Evolutionary conservation across 208 protist species (phyloP), one percentile per base, ranked within the genome.

Genomic region (Herpetomonas muscarum): DNA sequence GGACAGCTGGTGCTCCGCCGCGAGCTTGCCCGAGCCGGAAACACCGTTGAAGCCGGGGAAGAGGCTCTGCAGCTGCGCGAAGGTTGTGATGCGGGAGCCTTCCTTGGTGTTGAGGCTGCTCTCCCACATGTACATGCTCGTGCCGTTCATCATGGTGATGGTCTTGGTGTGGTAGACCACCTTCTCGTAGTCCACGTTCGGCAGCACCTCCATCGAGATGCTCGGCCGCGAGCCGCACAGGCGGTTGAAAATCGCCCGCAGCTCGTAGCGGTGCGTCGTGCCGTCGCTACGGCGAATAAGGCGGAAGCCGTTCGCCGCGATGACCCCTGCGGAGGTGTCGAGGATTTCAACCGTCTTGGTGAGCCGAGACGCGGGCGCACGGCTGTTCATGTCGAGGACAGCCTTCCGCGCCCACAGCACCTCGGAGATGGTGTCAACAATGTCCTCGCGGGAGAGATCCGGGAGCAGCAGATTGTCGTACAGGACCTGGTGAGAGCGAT

Each of bases 121-220:
- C 45, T 80, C 41, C 52, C 85, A 72, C 48, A 90, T 55, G 59
- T 78, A 93, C 39, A 68, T 51, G 12, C 61, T 70, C 1, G 59
- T 72, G 5, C 39, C 44, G 47, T 85, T 78, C 17, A 26, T 47
- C 29, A 73, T 32, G 9, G 49, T 31, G n/a, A 89, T 42, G 6
- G 69, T 70, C n/a, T 60, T 76, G 31, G 80, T 72, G 56, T 59
- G 37, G 55, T 90, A 87, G 6, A 48, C 52, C 1, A 79, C 70
- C 30, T 70, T 80, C 52, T 93, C 87, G 57, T 87, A 85, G 54
- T 93, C 87, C 10, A 87, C 87, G 60, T 93, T 93, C 1, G 79
- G 66, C 57, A 93, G 58, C 50, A 83, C 75, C 63, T 87, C 79
- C 87, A 90, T 93, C 1, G 82, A 84, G 13, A 88, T 51, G 39